Evolutionary conservation across 2,329 filamentous ascomycete genomes (phyloP), one percentile per base, ranked within the genome.

Genomic region (Ascochyta fabae): DNA sequence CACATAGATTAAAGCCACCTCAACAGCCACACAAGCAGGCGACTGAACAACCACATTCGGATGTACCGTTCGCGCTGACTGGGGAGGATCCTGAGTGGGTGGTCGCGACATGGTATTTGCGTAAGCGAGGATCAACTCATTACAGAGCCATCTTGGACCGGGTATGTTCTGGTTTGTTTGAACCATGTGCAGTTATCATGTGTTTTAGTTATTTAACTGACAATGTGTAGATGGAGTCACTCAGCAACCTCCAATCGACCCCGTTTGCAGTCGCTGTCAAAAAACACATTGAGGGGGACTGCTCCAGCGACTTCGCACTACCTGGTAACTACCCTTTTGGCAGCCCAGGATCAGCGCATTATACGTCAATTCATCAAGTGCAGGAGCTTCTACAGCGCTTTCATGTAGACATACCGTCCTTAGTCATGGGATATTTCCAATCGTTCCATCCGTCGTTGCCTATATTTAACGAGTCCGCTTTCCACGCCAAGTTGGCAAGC

Each of bases 301-400:
- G 58, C 38, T 48, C 48, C n/a, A 59, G 43, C n/a, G 66, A 66
- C 33, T 53, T 64, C 19, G 39, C 55, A n/a, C 46, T 68, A 15
- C 60, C 62, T 22, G 60, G 62, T 4, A 68, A 67, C 24, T 68
- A 56, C 29, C 63, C 64, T 0, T 63, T 68, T 34, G 66, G 66
- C 7, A 60, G 41, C 9, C 31, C 55, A 6, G 56, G 58, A 15
- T 51, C 61, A 16, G 34, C 41, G n/a, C 58, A 39, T 19, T 66
- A 65, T n/a, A 29, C 53, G 29, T 64, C 65, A 9, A 26, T 50
- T 19, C 34, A 50, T 1, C 40, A 42, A 23, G 48, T 66, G 3
- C 45, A 54, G 8, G 43, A 49, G 15, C 48, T 66, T 6, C 15
- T 68, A 19, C 27, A 54, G 12, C 42, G 6, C 16, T 58, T 44